Conservation (phyloP, 2,329 filamentous ascomycete species). For the Aureobasidium sp. region DNA sequence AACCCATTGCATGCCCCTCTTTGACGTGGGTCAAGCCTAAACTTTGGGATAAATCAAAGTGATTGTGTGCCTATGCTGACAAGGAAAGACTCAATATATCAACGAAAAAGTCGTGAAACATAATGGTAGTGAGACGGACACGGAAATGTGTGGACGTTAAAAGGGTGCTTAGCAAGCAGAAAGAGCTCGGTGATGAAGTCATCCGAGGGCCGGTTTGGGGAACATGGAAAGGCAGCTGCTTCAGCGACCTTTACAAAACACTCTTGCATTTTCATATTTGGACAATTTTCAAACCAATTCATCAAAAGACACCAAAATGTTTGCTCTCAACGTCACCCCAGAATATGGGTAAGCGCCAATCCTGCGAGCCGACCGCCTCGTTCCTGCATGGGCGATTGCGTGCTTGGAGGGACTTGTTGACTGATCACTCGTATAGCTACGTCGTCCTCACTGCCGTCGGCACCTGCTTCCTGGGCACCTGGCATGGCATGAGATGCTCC, state of each 20-base stretch:
- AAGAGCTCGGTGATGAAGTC: not conserved
- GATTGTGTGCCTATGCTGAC: not conserved
- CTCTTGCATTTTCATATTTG: not conserved
- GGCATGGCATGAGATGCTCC: slow-evolving; percentile 42
- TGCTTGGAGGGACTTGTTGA: not conserved
- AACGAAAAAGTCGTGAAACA: not conserved
- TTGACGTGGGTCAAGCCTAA: not conserved
- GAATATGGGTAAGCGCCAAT: slow-evolving; percentile 39
- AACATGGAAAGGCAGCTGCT: not conserved
- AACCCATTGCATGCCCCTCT: not conserved
- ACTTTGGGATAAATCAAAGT: not conserved
- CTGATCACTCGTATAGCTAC: slow-evolving; percentile 34
- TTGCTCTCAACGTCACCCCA: slow-evolving; percentile 35
- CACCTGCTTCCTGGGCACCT: slow-evolving; percentile 45
- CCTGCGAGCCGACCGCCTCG: not conserved
- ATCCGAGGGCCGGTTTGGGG: not conserved
- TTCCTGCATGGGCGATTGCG: not conserved
- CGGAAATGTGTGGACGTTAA: too few relatives aligned
- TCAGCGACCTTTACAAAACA: not conserved
- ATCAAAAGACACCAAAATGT: slow-evolving; percentile 1
- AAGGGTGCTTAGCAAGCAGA: not conserved
- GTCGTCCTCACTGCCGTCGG: slow-evolving; percentile 47
- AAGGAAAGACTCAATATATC: not conserved
- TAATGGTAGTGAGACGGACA: not conserved
- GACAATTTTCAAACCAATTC: not conserved